Base-by-base conservation (phyloP, 805 yeast species). In the Yarrowia yakushimensis region DNA sequence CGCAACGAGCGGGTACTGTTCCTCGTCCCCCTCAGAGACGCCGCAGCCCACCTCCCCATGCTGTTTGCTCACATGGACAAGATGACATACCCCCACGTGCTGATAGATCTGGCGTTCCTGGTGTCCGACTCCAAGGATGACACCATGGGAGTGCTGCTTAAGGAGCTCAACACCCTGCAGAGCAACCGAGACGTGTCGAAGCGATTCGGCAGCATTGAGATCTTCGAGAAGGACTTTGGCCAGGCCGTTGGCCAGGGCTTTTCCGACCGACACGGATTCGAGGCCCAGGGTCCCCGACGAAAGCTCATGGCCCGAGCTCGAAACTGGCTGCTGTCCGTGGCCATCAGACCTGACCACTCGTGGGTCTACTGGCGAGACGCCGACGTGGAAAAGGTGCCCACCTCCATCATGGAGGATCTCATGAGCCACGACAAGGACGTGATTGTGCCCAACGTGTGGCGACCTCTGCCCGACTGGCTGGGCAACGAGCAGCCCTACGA, bases 361-460 rank as follows among this genome's bases (percentile, higher is more conserved):
- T 92, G 93, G 88, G 97, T 93, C 11, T 92, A 93, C 74, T 93
- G 99, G 99, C 81, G 99, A 74, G 98, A 93, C 77, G 97, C 96
- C 12, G 98, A 93, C 74, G 97, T 93, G n/a, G 96, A 93, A 73
- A 87, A 93, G 0, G 86, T 88, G 27, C 96, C 97, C 1, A 81
- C 85, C 1, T 85, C 97, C 2, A 84, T 93, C 65, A 76, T 93
- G 66, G 97, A 93, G 74, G 98, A 93, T 74, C 78, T 93, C 69
- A 93, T 93, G 97, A 88, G 85, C 70, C 97, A 91, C 74, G 84
- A 88, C 73, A 85, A 84, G 73, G 98, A 94, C 72, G 96, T 93
- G 28, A 89, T 91, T 62, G 98, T 93, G 12, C 99, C 98, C 20
- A 93, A 94, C 70, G 97, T 94, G 33, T 94, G 99, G 99, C 81